Evolutionary conservation across 108 stramenopile species (phyloP), one percentile per base, ranked within the genome.

Genomic region (Skeletonema menzelii): DNA sequence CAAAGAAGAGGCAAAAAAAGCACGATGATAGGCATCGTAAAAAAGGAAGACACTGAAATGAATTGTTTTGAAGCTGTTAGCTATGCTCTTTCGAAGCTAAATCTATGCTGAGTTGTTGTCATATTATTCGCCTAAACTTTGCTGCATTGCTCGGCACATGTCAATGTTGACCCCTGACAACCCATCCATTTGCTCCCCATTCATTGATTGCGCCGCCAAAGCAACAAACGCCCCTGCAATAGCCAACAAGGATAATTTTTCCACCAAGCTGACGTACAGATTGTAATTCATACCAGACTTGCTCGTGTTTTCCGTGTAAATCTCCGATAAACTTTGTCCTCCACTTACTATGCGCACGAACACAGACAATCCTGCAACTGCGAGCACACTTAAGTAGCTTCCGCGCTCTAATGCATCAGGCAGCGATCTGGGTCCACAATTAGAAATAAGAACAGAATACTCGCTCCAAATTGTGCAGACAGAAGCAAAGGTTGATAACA

Each of bases 391-490:
- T 58, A 82, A 70, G 56, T 86, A 86, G 14, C 80, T 81, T 27
- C 80, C 65, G 15, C 85, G 56, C 64, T 86, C 85, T 38, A 86
- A 40, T 11, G 72, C 40, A 65, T 86, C 83, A 28, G 76, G 40
- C 19, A 86, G 59, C 1, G 69, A 22, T 19, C 49, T 65, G 8
- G 85, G 83, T 5, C 85, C 85, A 57, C 85, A 86, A 6, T 82
- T 83, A 13, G 78, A 82, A 2, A 47, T 38, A 15, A 82, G 30
- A 6, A 84, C 71, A n/a, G 63, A 68, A 44, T 63, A 81, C 59
- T 86, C 85, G 40, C 83, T 84, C 70, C 76, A 86, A 0, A 86
- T 40, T 0, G 83, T 83, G 19, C 80, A 83, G 8, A 86, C 10
- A 12, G 84, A 82, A 53, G 65, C 49, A 53, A 22, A 53, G 3